Base-by-base conservation (phyloP, 2,329 filamentous ascomycete genomes). In the Hymenoscyphus albidus region DNA sequence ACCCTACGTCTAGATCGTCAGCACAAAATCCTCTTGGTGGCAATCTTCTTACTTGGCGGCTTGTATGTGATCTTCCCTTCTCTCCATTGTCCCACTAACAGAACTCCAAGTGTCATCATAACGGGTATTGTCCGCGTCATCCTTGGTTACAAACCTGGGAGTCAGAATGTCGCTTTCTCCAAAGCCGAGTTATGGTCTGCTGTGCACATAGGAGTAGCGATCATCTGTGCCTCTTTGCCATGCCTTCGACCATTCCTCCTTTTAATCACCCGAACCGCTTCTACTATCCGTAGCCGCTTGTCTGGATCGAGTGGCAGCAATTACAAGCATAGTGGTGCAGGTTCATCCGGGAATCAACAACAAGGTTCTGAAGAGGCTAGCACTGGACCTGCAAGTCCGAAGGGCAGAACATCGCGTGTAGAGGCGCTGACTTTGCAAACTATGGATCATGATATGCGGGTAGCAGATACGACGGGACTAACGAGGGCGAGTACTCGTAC, bases 161-260 rank as follows among this genome's bases (percentile, higher is more conserved):
- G 65, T 42, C 61, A 61, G 32, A 63, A 67, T 48, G 63, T 63
- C 16, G 60, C 62, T 10, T 67, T 67, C 44, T 31, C 57, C 13
- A 59, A 44, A 59, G 64, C 65, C n/a, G 63, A 67, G 38, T 55
- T 67, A 12, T 67, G 65, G 65, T 65, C 64, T 5, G 42, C 63
- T 14, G 61, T 67, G 5, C 65, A 67, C 32, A 55, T 65, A 27
- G 63, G 65, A 14, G 65, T 63, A n/a, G 65, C 60, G n/a, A 63
- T 67, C 14, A 61, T 67, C 12, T 67, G 65, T 39, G 63, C 65
- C 40, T 67, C 63, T 42, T 64, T 67, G 7, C 65, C 65, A 16
- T 59, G 44, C 42, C 60, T 65, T 48, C 64, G 65, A 7, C 65
- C 65, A 58, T 58, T 65, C 18, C 18, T 54, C n/a, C 2, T 54